Evolutionary conservation across 768 basidiomycete species (phyloP).

Genomic region (Scleroderma bovista): DNA sequence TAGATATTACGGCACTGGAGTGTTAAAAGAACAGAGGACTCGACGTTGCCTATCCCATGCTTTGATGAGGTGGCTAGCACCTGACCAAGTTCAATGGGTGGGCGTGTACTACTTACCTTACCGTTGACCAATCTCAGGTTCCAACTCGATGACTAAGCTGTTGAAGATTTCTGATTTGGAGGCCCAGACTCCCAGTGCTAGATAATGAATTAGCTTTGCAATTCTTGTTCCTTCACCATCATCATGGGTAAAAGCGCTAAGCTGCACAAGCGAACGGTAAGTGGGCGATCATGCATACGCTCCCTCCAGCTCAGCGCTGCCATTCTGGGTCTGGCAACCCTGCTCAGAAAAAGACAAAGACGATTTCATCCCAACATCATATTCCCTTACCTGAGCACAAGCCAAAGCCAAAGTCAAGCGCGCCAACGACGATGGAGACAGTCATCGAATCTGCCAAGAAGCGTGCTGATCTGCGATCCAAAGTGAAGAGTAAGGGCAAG

Average conservation of each 20-base stretch:
- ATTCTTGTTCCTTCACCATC: too few species aligned
- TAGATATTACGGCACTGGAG: too few species aligned
- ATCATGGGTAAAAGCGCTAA: constrained; percentile 34
- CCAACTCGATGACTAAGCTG: too few species aligned
- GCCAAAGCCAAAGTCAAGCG: background rate
- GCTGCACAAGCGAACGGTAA: constrained; percentile 29
- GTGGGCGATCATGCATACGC: constrained; percentile 2
- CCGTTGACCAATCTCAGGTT: too few species aligned
- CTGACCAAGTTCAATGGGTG: too few species aligned
- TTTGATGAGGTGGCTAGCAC: too few species aligned
- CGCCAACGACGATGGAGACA: background rate
- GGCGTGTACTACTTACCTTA: too few species aligned
- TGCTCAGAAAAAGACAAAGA: constrained; percentile 22
- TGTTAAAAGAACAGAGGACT: too few species aligned
- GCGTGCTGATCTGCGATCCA: constrained; percentile 23
- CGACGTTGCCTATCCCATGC: too few species aligned
- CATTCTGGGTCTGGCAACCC: background rate
- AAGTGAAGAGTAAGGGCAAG: constrained; percentile 11
- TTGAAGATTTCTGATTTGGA: too few species aligned
- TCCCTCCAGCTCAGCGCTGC: background rate
- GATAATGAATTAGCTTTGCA: too few species aligned
- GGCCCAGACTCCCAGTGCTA: too few species aligned
- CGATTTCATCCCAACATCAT: constrained; percentile 5
- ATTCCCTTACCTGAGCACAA: background rate
- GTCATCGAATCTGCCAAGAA: constrained; percentile 22